These are phyloP conservation scores for Mortierella sp. DNA, from an alignment of 371 early-diverging fungal genomes.

Conservation along the genomic window DNA sequence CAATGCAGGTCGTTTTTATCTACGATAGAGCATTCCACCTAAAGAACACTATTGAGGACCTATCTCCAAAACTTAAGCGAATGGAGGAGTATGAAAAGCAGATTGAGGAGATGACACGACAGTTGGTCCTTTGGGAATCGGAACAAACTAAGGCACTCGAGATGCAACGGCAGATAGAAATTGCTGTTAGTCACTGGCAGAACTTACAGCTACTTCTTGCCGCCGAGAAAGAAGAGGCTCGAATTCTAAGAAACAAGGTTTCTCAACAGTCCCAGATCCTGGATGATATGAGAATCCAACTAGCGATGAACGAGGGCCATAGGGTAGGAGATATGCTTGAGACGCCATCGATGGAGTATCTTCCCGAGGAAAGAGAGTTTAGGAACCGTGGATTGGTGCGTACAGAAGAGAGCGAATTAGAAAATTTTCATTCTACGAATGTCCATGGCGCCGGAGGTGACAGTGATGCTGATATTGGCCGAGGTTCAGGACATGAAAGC, in stretches of 20 bases:
- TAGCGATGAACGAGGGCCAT: constrained; percentile 29
- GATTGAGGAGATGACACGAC: constrained; percentile 69
- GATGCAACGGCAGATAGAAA: constrained; percentile 47
- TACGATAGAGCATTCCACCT: constrained; percentile 63
- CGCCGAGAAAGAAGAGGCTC: constrained; percentile 46
- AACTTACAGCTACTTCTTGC: constrained; percentile 46
- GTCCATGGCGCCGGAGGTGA: neutral
- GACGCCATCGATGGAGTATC: constrained; percentile 7
- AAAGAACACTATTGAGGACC: constrained; percentile 63
- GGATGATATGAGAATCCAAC: constrained; percentile 56
- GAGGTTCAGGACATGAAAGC: neutral
- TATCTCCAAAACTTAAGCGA: constrained; percentile 63
- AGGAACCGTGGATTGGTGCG: neutral
- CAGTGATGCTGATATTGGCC: neutral
- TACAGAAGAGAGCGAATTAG: neutral
- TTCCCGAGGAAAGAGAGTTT: constrained; percentile 8
- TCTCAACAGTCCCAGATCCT: constrained; percentile 54
- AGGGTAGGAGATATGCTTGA: constrained; percentile 1
- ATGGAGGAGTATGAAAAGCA: constrained; percentile 68
- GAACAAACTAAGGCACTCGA: constrained; percentile 50
- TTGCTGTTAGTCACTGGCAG: constrained; percentile 44
- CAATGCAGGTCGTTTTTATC: too few relatives aligned
- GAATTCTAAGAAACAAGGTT: constrained; percentile 31
- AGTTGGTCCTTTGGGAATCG: constrained; percentile 67
- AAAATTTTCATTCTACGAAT: neutral